phyloP scores from a whole-genome alignment of 768 basidiomycete species.

The Boletus huronensis region DNA sequence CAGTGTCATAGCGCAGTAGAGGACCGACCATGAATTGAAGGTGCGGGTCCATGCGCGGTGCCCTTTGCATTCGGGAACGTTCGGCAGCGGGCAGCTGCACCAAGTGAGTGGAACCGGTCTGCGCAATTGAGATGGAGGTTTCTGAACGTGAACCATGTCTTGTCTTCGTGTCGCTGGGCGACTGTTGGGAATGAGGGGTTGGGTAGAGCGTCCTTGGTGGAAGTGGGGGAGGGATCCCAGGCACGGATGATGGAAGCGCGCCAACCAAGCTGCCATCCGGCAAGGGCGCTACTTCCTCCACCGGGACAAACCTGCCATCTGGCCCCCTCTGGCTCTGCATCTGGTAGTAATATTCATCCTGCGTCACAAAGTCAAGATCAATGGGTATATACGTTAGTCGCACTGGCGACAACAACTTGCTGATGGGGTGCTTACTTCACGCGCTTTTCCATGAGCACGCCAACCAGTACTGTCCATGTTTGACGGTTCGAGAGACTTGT shows the following conservation, averaged over 20 bases:
- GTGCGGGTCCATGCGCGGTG: conserved; percentile 73
- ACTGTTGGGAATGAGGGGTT: background rate
- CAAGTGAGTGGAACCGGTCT: conserved; percentile 33
- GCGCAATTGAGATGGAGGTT: conserved; percentile 1
- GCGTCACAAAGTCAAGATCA: conserved; percentile 19
- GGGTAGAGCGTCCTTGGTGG: conserved; percentile 39
- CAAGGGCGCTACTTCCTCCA: conserved; percentile 58
- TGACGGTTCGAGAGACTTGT: background rate
- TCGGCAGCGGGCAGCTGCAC: conserved; percentile 59
- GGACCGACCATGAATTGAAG: conserved; percentile 92
- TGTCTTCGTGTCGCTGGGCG: conserved; percentile 22
- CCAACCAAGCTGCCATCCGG: conserved; percentile 56
- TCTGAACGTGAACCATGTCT: conserved; percentile 26
- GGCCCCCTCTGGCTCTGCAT: conserved; percentile 37
- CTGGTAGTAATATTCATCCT: conserved; percentile 31
- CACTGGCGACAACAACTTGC: background rate
- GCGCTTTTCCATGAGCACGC: conserved; percentile 63
- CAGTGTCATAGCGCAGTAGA: conserved; percentile 85
- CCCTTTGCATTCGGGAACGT: conserved; percentile 54
- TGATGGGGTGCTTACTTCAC: conserved; percentile 39
- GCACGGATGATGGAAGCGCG: conserved; percentile 41
- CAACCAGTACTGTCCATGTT: conserved; percentile 77
- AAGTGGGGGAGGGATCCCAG: conserved; percentile 39
- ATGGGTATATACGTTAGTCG: background rate
- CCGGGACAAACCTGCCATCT: conserved; percentile 50